phyloP scores from a whole-genome alignment of 805 yeast species.

The Yamadazyma takamatsuzukensis region DNA sequence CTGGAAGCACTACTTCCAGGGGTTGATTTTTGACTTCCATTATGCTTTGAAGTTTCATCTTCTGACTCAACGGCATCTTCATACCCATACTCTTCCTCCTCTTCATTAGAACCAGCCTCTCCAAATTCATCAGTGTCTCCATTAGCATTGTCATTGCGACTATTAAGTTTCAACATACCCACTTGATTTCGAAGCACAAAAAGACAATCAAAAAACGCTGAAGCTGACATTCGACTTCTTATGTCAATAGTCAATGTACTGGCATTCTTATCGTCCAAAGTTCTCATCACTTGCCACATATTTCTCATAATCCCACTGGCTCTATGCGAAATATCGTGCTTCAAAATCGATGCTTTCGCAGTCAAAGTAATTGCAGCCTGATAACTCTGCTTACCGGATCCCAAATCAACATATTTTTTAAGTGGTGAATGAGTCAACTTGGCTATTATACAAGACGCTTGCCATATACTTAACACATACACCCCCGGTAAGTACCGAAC shows the following conservation, averaged over 20 bases:
- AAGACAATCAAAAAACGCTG: conserved; percentile 87
- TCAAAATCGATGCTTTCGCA: conserved; percentile 76
- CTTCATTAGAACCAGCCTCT: conserved; percentile 21
- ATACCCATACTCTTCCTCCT: conserved; percentile 20
- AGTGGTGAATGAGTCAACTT: conserved; percentile 75
- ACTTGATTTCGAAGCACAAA: conserved; percentile 82
- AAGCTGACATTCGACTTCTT: conserved; percentile 84
- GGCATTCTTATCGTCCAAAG: conserved; percentile 53
- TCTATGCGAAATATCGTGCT: conserved; percentile 90
- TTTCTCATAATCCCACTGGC: conserved; percentile 92
- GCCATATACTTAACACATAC: conserved; percentile 82
- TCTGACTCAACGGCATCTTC: conserved; percentile 22
- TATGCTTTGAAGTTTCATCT: conserved; percentile 13
- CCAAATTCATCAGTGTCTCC: conserved; percentile 28
- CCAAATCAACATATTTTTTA: conserved; percentile 60
- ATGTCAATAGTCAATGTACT: conserved; percentile 50
- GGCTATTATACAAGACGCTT: conserved; percentile 81
- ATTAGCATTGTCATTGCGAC: conserved; percentile 22
- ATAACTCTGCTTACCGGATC: conserved; percentile 67
- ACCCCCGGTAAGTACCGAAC: conserved; percentile 81
- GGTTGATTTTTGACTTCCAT: conserved; percentile 28
- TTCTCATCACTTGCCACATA: conserved; percentile 83
- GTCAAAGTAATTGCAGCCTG: conserved; percentile 65
- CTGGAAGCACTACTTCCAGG: conserved; percentile 38
- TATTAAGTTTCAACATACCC: conserved; percentile 70